A percentile compares a stretch with the other conserved stretches of the same genome.
Evolutionary conservation across 2,329 filamentous ascomycete genomes (phyloP).

Genomic region (Fusarium armeniacum): DNA sequence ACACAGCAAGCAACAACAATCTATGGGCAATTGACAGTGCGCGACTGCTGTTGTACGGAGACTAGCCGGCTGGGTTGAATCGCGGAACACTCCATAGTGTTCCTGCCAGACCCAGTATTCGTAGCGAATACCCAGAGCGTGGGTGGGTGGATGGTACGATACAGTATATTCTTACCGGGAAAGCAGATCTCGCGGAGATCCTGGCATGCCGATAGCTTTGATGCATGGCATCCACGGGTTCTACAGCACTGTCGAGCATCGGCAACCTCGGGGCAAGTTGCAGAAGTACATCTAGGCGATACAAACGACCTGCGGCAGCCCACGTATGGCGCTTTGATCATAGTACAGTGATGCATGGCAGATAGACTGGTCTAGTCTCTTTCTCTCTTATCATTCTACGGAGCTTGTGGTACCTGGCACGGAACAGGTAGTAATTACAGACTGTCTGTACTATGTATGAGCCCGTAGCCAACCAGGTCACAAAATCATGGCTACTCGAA

Average conservation of each 20-base stretch:
- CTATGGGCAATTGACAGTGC: neutral
- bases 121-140: conserved; percentile 30
- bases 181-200: conserved; percentile 48
- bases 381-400: neutral
- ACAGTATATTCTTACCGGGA: conserved; percentile 17
- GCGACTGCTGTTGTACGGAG: neutral
- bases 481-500: conserved; percentile 12
- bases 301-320: conserved; percentile 9
- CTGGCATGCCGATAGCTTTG: conserved; percentile 38
- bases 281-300: conserved; percentile 22
- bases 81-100: conserved; percentile 15
- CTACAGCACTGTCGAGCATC: conserved; percentile 27
- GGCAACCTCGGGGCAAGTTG: conserved; percentile 17
- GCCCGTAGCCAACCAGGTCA: conserved; percentile 8
- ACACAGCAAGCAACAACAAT: conserved; percentile 1
- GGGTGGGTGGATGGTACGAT: conserved; percentile 23
- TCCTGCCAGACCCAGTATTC: conserved; percentile 23
- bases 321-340: neutral
- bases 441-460: neutral
- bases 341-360: neutral
- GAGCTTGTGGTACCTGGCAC: conserved; percentile 26
- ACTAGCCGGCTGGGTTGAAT: neutral
- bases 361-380: neutral
- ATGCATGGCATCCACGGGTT: conserved; percentile 46
- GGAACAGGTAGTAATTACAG: conserved; percentile 5